Conservation (phyloP, 345 rosid genomes). For the Luvunga scandens region DNA sequence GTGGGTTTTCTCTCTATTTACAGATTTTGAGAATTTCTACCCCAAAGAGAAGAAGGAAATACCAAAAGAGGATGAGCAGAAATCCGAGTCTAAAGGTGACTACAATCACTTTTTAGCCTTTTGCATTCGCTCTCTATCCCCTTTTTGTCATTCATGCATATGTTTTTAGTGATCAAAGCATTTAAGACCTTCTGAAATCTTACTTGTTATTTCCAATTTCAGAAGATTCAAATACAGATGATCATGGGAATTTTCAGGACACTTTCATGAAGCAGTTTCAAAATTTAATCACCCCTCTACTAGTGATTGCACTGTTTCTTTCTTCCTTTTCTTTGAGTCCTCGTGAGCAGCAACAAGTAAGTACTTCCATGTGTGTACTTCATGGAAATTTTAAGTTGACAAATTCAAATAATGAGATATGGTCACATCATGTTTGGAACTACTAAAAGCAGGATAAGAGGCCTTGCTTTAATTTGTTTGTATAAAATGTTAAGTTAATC, state of each 20-base stretch:
- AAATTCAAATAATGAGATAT: neutral
- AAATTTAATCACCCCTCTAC: constrained; percentile 46
- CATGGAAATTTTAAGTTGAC: neutral
- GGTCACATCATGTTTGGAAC: neutral
- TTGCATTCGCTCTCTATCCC: neutral
- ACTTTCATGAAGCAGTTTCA: constrained; percentile 47
- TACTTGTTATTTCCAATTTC: constrained; percentile 28
- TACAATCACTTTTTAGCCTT: neutral
- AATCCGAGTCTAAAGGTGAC: constrained; percentile 80
- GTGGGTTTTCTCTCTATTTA: constrained; percentile 7
- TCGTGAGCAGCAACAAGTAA: constrained; percentile 67
- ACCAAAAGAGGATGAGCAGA: constrained; percentile 71
- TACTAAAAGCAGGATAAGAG: neutral
- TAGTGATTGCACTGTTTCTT: constrained; percentile 54
- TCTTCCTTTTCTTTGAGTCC: constrained; percentile 44
- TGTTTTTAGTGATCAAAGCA: neutral
- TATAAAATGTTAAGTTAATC: neutral
- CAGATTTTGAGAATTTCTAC: constrained; percentile 85
- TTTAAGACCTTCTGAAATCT: neutral
- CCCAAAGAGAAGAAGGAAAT: constrained; percentile 82
- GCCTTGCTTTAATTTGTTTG: neutral
- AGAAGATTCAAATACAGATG: constrained; percentile 71
- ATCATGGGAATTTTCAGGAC: constrained; percentile 46
- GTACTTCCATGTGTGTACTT: neutral
- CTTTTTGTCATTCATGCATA: neutral